These are phyloP conservation scores for Astragalus membranaceus DNA, from an alignment of 306 rosid genomes.

Conservation along the genomic window DNA sequence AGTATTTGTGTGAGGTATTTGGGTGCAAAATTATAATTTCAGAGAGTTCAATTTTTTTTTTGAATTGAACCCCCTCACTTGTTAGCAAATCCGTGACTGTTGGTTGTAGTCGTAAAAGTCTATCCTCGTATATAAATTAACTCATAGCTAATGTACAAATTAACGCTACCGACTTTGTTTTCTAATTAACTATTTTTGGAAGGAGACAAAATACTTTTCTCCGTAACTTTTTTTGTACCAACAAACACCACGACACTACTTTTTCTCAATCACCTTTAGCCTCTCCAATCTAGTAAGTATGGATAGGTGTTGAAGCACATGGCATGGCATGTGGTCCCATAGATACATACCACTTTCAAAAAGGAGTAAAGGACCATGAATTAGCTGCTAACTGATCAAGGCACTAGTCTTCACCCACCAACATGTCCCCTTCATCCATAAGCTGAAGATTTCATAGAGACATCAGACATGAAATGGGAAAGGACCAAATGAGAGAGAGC, in stretches of 20 bases:
- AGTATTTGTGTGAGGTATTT: too few species aligned
- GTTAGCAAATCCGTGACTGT: too few species aligned
- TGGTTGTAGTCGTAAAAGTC: too few species aligned
- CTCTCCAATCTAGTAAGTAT: background rate
- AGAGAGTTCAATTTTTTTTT: too few species aligned
- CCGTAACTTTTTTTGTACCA: background rate
- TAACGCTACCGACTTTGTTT: background rate
- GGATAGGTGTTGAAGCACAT: conserved; percentile 33
- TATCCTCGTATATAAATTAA: too few species aligned
- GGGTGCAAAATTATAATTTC: too few species aligned
- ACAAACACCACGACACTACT: background rate
- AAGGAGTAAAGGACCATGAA: background rate
- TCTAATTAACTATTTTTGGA: background rate
- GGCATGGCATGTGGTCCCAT: conserved; percentile 9
- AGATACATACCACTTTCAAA: background rate
- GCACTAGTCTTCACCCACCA: conserved; percentile 43
- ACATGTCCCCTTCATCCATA: conserved; percentile 9
- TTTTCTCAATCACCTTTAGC: background rate
- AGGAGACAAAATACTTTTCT: background rate
- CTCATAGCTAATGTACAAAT: too few species aligned
- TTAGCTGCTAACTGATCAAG: conserved; percentile 13
- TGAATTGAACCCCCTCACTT: too few species aligned
- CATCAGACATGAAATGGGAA: background rate
- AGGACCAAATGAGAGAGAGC: background rate
- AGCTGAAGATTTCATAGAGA: too few species aligned